Evolutionary conservation across 164 flowering plant species (phyloP), one percentile per base, ranked within the genome.

Genomic region (Taxillus chinensis): DNA sequence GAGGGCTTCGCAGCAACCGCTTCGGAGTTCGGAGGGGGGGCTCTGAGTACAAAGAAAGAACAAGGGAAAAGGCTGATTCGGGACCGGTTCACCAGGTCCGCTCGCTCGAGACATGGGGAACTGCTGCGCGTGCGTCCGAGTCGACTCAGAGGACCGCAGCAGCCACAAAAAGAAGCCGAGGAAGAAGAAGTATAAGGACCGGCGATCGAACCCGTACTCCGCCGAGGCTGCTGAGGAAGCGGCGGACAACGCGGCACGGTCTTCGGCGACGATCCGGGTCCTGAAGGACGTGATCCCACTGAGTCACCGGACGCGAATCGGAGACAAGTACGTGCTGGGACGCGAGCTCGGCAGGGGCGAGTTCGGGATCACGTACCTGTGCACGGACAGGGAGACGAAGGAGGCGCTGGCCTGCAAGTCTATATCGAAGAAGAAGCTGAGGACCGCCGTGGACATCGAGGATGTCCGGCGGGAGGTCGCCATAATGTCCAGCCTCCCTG

Each of bases 301-400:
- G 12, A 68, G 71, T 53, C 84, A 81, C 77, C 77, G 86, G 17
- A 73, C 83, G 8, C 73, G 82, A 37, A 86, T 92, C 76, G 62
- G 77, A 52, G 98, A 90, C 74, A 92, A 90, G 81, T 92, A 92
- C 75, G 61, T 79, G 10, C 75, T 92, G 41, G 95, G 97, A 27
- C 87, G 83, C 3, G 98, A 92, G 61, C 85, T 92, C 38, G 98
- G 98, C 5, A 83, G 98, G 8, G 98, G 98, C 10, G 98, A 92
- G 76, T 92, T 92, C 67, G 98, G 98, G 4, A 72, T 92, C 64
- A 92, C 98, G 14, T 90, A 88, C 65, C 78, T 92, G 27, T 92
- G 98, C 54, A 90, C 92, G 0, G 97, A 92, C 72, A 65, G 85
- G 15, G 93, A 83, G 68, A 86, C 83, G 10, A 71, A 73, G 13